Base-by-base conservation (phyloP, 164 flowering plant species). In the Vitis amurensis region DNA sequence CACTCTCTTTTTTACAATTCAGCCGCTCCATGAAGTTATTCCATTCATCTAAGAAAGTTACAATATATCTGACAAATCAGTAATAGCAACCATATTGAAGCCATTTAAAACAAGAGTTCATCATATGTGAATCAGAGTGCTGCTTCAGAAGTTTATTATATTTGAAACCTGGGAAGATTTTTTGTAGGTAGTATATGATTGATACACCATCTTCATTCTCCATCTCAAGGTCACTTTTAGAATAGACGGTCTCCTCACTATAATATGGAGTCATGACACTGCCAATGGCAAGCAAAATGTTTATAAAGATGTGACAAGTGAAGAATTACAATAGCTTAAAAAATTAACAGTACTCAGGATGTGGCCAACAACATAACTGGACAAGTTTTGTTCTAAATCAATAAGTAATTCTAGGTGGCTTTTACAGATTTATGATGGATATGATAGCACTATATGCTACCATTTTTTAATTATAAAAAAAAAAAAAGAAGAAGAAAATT, bases 211-310 rank as follows among this genome's bases (percentile, higher is more conserved):
- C 98, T 81, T 96, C 97, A 84, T 93, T 96, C 69, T 92, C 97
- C 79, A 85, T 76, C 77, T 89, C 95, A 73, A 96, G 94, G 73
- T 93, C 97, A 75, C 79, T 73, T 74, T 85, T 92, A 11, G 97
- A 91, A 67, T 83, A 96, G 51, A 92, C 88, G 29, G 97, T 89
- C 85, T 93, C 97, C 76, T 96, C 99, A 73, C 94, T 92, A 59
- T 96, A 96, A 77, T 96, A 93, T 47, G 99, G 99, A 68, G 99
- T 96, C 89, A 93, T 71, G 70, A 96, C 98, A 80, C 99, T 96
- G 91, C 74, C 63, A 77, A 77, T 19, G 15, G 16, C 63, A 74
- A 68, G 58, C 56, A 72, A 44, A 55, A 27, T 1, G 52, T 8
- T 48, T 14, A 50, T 37, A 10, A 48, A 51, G 29, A 55, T 59